Evolutionary conservation across 331 rosid genomes (phyloP), one percentile per base, ranked within the genome.

Genomic region (Pyracantha coccinea): DNA sequence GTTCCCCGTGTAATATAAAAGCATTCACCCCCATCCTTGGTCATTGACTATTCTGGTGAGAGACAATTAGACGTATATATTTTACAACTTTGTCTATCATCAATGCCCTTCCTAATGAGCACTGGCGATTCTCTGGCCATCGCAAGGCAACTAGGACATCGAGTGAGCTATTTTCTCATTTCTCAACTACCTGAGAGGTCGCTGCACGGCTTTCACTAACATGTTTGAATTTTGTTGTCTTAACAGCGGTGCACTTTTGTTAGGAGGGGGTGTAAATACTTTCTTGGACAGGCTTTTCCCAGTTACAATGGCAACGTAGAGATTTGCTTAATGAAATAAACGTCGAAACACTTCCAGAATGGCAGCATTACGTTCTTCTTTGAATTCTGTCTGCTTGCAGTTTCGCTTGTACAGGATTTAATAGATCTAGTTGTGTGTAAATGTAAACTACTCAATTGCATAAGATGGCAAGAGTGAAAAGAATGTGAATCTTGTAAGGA

Each of bases 231-330:
- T 73, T 65, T 32, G 21, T 69, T 81, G 81, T 71, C 74, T 64
- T 9, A 66, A 72, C 97, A 91, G 97, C 14, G 98, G 97, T 57
- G 98, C 97, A 60, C 85, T 91, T 82, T 76, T 93, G 65, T 75
- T 93, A 79, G 93, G 96, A 55, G 98, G 98, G 73, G 96, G 98
- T 69, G 75, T 91, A 9, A 91, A 91, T 78, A 88, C 93, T 63
- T 93, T 93, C 88, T 78, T 93, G 83, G 95, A 93, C 82, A 87
- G 88, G 81, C 84, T 93, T 50, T 93, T 93, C 84, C 98, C 97
- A 73, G 86, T 70, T 62, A 89, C 97, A 41, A 91, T 89, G 97
- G 85, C 82, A 47, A 91, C 91, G 97, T 93, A 88, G 83, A 79
- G 20, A 53, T 10, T 14, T 19, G 38, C 53, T 28, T 9, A 6